phyloP scores from a whole-genome alignment of 495 filamentous ascomycete species.

The Pseudevernia furfuracea region DNA sequence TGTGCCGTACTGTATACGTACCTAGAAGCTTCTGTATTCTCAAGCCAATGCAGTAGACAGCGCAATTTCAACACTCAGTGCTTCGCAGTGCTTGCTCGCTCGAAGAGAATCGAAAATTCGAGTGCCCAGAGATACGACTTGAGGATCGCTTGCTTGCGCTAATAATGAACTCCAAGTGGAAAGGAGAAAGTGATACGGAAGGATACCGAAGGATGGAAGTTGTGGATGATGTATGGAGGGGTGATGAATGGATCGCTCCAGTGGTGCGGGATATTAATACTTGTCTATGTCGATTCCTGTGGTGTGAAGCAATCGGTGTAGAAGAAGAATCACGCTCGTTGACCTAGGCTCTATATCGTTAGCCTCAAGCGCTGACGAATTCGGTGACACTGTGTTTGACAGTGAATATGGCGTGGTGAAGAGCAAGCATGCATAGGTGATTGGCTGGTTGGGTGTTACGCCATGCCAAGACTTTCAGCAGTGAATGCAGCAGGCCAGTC shows the following conservation, averaged over 20 bases:
- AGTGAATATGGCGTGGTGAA: not conserved
- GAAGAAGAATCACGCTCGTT: conserved; percentile 19
- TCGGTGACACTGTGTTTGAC: conserved; percentile 2
- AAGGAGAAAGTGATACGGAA: conserved; percentile 2
- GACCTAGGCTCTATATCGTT: conserved; percentile 17
- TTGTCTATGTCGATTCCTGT: conserved; percentile 5
- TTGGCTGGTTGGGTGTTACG: not conserved
- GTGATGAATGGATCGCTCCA: not conserved
- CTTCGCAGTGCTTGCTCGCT: conserved; percentile 12
- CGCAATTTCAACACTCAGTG: conserved; percentile 15
- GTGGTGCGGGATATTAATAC: conserved; percentile 16
- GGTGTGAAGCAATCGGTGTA: conserved; percentile 10
- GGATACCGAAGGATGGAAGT: no score
- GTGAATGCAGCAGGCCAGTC: not conserved
- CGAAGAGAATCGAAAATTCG: conserved; percentile 6
- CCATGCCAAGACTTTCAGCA: not conserved
- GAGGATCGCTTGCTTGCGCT: conserved; percentile 7
- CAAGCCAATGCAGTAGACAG: conserved; percentile 4
- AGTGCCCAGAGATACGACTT: conserved; percentile 16
- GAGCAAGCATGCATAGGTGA: not conserved
- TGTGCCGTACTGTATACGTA: not conserved
- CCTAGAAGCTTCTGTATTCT: not conserved
- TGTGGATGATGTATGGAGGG: not conserved
- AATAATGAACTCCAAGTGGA: conserved; percentile 6
- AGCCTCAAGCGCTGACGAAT: conserved; percentile 7